These are phyloP conservation scores for Dactylellina drechsleri DNA, from an alignment of 2,329 filamentous ascomycete species.

Conservation along the genomic window DNA sequence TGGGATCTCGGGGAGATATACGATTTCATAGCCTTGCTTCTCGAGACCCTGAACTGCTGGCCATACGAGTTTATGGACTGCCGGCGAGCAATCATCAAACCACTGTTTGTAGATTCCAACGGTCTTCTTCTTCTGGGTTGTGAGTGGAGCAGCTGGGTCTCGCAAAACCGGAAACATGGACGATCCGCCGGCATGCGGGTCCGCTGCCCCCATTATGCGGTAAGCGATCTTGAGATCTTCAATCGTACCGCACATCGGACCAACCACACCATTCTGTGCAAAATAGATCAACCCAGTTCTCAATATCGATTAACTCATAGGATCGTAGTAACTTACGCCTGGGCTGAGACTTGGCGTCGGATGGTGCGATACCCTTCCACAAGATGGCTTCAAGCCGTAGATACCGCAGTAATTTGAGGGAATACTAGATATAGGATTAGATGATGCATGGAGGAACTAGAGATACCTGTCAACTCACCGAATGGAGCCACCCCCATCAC, in stretches of 20 bases:
- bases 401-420: constrained; percentile 77
- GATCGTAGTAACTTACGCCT: constrained; percentile 61
- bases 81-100: constrained; percentile 73
- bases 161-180: constrained; percentile 71
- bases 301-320: no score
- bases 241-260: constrained; percentile 79
- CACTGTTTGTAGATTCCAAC: constrained; percentile 76
- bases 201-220: constrained; percentile 77
- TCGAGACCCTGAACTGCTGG: constrained; percentile 69
- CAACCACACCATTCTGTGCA: constrained; percentile 68
- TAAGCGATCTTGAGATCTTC: constrained; percentile 85
- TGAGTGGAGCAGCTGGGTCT: constrained; percentile 61
- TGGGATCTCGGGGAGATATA: constrained; percentile 72
- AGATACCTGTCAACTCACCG: constrained; percentile 61
- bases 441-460: not conserved
- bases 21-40: constrained; percentile 66
- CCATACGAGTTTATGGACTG: constrained; percentile 70
- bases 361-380: constrained; percentile 71
- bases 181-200: constrained; percentile 72
- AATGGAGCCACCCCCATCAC: constrained; percentile 78
- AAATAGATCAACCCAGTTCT: not conserved
- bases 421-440: constrained; percentile 62
- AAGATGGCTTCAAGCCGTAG: constrained; percentile 78
- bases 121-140: constrained; percentile 66
- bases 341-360: constrained; percentile 66